phyloP scores from a whole-genome alignment of 352 stramenopile species.

The Globisporangium yorkense region DNA sequence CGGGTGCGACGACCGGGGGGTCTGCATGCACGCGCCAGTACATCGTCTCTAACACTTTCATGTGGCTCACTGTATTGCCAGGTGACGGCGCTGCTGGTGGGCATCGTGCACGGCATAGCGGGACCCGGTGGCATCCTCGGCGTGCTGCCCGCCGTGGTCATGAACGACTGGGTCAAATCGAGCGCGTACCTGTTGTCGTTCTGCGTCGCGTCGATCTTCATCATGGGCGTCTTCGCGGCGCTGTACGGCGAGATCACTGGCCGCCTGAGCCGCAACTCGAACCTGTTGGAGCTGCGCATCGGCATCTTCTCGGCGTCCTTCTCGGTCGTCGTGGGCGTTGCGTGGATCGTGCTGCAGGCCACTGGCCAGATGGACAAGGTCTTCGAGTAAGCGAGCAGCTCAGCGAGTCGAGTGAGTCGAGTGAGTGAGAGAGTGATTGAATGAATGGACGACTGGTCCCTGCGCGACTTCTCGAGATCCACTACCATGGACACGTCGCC shows the following conservation, averaged over 20 bases:
- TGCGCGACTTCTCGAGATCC: background rate
- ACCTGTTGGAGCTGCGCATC: conserved; percentile 38
- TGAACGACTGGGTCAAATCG: conserved; percentile 57
- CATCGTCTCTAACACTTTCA: background rate
- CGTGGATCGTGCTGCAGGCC: conserved; percentile 46
- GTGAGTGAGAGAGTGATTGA: background rate
- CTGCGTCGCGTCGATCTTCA: conserved; percentile 77
- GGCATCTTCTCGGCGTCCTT: conserved; percentile 52
- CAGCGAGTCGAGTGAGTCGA: background rate
- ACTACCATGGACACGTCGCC: background rate
- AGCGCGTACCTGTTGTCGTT: conserved; percentile 76
- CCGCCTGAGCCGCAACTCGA: conserved; percentile 27
- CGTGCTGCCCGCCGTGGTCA: conserved; percentile 71
- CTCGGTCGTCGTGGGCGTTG: conserved; percentile 45
- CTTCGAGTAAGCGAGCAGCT: background rate
- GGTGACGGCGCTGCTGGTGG: background rate
- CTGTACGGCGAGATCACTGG: conserved; percentile 64
- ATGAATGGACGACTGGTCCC: background rate
- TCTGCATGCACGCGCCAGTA: background rate
- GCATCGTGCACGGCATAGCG: conserved; percentile 18
- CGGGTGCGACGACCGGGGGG: background rate
- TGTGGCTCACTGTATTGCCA: background rate
- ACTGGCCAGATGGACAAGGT: conserved; percentile 1
- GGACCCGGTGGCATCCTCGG: conserved; percentile 52
- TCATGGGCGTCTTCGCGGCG: conserved; percentile 82